A percentile compares a stretch with the other conserved stretches of the same genome.
These are phyloP conservation scores for Artomyces pyxidatus DNA, from an alignment of 768 basidiomycete genomes.

Conservation along the genomic window DNA sequence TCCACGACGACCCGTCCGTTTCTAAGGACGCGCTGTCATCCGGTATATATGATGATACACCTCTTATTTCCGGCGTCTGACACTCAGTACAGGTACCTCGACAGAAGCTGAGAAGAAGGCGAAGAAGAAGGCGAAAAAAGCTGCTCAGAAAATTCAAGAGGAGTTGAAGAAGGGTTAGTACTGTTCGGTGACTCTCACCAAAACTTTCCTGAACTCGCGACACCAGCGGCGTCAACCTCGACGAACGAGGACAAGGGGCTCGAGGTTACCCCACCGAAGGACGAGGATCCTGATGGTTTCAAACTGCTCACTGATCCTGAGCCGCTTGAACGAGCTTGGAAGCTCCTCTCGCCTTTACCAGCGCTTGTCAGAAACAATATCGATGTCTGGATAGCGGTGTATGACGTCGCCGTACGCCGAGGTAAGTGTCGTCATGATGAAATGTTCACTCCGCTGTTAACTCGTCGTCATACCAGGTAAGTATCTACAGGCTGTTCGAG, in stretches of 20 bases:
- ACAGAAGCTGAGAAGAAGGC: constrained; percentile 72
- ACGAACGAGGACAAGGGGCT: constrained; percentile 65
- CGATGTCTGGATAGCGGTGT: constrained; percentile 66
- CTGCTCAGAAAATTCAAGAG: constrained; percentile 56
- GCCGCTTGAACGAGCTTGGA: constrained; percentile 68
- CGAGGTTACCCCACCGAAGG: constrained; percentile 45
- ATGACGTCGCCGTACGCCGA: constrained; percentile 76
- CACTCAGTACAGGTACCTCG: constrained; percentile 29
- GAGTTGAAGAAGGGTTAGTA: constrained; percentile 62
- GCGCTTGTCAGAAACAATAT: constrained; percentile 43
- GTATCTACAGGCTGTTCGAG: constrained; percentile 67
- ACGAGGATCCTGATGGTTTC: constrained; percentile 79
- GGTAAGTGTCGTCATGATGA: constrained; percentile 39
- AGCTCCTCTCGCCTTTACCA: constrained; percentile 57
- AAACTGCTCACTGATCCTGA: constrained; percentile 57
- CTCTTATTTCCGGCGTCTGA: background rate
- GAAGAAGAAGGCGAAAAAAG: constrained; percentile 82
- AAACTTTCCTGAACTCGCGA: constrained; percentile 9
- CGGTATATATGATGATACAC: constrained; percentile 12
- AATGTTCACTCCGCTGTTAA: background rate
- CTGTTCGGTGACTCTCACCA: constrained; percentile 3
- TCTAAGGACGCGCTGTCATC: constrained; percentile 30
- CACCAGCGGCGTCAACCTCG: constrained; percentile 27
- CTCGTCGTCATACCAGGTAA: constrained; percentile 44
- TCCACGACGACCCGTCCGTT: constrained; percentile 66